These are phyloP conservation scores for Thalassiosira sp. DNA, from an alignment of 352 stramenopile species.

Conservation along the genomic window DNA sequence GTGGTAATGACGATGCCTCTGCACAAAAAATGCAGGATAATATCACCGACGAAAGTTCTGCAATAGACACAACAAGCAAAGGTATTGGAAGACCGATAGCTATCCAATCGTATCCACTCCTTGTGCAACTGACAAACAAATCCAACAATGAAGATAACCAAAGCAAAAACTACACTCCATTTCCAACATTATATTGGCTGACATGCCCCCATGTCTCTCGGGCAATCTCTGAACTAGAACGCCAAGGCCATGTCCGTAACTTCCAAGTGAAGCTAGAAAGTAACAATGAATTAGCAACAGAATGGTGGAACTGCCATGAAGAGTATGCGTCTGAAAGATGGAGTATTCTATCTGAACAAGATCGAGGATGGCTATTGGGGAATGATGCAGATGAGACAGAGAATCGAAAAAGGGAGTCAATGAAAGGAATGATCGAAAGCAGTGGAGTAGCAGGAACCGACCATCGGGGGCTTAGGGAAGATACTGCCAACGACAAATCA, in stretches of 20 bases:
- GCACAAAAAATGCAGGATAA: not conserved
- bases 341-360: constrained; percentile 48
- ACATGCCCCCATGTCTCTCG: constrained; percentile 58
- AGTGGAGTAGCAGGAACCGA: constrained; percentile 72
- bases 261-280: constrained; percentile 56
- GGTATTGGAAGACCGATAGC: constrained; percentile 57
- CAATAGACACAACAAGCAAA: constrained; percentile 26
- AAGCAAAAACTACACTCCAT: constrained; percentile 48
- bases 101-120: constrained; percentile 71
- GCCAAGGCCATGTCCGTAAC: constrained; percentile 52
- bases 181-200: constrained; percentile 78
- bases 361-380: constrained; percentile 54
- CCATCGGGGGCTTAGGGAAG: constrained; percentile 22
- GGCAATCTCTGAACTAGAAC: constrained; percentile 66
- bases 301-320: constrained; percentile 56
- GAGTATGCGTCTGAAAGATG: constrained; percentile 65
- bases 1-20: constrained; percentile 1
- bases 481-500: constrained; percentile 1
- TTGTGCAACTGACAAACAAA: constrained; percentile 19
- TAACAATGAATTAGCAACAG: constrained; percentile 18
- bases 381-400: constrained; percentile 17
- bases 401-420: constrained; percentile 36
- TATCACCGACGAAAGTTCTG: not conserved
- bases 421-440: constrained; percentile 63
- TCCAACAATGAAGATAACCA: constrained; percentile 31